Conservation (phyloP, 2,329 filamentous ascomycete species). For the Scorias spongiosa region DNA sequence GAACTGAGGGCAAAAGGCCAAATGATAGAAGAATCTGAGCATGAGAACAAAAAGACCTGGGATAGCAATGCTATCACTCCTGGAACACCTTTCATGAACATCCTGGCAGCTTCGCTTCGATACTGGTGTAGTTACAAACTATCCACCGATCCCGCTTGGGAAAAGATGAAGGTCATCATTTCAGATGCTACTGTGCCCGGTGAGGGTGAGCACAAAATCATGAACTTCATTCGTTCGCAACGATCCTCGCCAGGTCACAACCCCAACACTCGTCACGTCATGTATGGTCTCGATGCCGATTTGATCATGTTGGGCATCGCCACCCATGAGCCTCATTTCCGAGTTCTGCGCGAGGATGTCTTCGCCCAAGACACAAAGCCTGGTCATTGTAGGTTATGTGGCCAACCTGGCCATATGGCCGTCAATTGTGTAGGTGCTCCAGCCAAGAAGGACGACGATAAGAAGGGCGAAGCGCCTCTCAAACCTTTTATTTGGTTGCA, state of each 20-base stretch:
- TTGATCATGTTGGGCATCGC: slow-evolving; percentile 96
- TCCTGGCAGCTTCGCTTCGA: slow-evolving; percentile 72
- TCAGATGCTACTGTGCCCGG: slow-evolving; percentile 95
- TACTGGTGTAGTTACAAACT: slow-evolving; percentile 98
- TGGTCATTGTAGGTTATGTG: slow-evolving; percentile 73
- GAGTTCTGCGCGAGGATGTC: slow-evolving; percentile 90
- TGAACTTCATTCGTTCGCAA: slow-evolving; percentile 94
- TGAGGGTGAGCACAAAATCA: slow-evolving; percentile 98
- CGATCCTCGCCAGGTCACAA: slow-evolving; percentile 80
- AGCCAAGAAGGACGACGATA: slow-evolving; percentile 57
- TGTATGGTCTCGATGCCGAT: slow-evolving; percentile 95
- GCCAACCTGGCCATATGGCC: slow-evolving; percentile 81
- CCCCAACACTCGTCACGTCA: slow-evolving; percentile 93
- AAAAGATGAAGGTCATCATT: slow-evolving; percentile 91
- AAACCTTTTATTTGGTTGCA: slow-evolving; percentile 99
- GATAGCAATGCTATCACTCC: slow-evolving; percentile 82
- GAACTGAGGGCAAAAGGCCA: slow-evolving; percentile 56
- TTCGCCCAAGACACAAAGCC: slow-evolving; percentile 79
- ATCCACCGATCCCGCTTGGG: slow-evolving; percentile 92
- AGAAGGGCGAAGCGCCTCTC: slow-evolving; percentile 66
- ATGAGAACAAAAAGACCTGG: slow-evolving; percentile 62
- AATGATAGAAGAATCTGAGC: slow-evolving; percentile 14
- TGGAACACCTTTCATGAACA: slow-evolving; percentile 97
- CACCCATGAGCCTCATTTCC: slow-evolving; percentile 94
- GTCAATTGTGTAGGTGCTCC: slow-evolving; percentile 67